A percentile compares a stretch with the other conserved stretches of the same genome.
These are phyloP conservation scores for Dillenia turbinata DNA, from an alignment of 164 flowering plant genomes.

Conservation along the genomic window DNA sequence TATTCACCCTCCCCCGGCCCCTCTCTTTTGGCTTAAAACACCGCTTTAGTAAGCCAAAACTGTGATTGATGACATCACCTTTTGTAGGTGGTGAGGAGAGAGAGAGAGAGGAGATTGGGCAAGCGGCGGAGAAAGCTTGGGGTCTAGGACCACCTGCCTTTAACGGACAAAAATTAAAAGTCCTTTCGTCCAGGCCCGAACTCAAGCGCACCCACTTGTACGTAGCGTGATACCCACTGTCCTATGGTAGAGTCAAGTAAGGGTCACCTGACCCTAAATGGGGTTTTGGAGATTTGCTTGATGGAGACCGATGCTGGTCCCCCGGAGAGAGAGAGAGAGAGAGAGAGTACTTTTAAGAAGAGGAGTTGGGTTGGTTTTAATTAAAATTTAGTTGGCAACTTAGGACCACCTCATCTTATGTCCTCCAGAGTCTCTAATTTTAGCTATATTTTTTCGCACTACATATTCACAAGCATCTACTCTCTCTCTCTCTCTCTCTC, in stretches of 20 bases:
- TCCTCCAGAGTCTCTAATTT: conserved; percentile 35
- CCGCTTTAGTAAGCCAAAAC: neutral
- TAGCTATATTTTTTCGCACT: conserved; percentile 17
- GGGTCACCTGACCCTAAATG: too few relatives aligned
- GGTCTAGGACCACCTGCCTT: conserved; percentile 25
- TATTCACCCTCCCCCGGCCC: neutral
- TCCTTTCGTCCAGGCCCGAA: neutral
- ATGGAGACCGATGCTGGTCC: neutral
- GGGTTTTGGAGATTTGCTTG: too few relatives aligned
- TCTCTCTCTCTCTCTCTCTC: conserved; percentile 13
- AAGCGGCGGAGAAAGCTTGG: conserved; percentile 32
- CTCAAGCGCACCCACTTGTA: too few relatives aligned
- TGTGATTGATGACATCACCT: neutral
- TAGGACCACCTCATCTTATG: conserved; percentile 45
- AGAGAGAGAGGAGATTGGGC: conserved; percentile 11
- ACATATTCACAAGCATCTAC: conserved; percentile 18
- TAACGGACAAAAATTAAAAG: conserved; percentile 17
- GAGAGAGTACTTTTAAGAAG: neutral
- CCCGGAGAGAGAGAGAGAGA: conserved; percentile 1
- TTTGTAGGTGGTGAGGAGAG: neutral
- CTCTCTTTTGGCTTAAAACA: neutral
- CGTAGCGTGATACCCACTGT: too few relatives aligned
- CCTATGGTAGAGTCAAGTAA: too few relatives aligned
- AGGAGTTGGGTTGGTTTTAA: conserved; percentile 5
- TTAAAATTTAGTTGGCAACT: conserved; percentile 28